Evolutionary conservation across 1,139 yeast genomes (phyloP).

Genomic region (Yamadazyma taylorii): DNA sequence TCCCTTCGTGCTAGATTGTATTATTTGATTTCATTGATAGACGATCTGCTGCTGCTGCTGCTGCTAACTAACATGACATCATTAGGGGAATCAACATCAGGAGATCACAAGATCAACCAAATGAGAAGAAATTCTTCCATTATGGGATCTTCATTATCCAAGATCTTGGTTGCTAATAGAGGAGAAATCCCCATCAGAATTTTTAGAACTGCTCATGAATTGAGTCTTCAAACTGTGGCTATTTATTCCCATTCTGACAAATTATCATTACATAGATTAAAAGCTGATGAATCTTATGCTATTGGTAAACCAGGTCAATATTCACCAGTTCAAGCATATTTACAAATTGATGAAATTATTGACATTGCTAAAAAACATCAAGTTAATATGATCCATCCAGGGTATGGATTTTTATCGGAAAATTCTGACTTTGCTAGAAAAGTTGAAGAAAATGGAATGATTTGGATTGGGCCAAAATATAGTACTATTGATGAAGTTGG

Average conservation of each 20-base stretch:
- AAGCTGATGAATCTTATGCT: constrained; percentile 90
- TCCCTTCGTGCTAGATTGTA: no score
- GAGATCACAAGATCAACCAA: constrained; percentile 36
- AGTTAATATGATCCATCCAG: constrained; percentile 98
- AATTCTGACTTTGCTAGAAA: constrained; percentile 92
- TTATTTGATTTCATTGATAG: no score
- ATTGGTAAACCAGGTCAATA: constrained; percentile 88
- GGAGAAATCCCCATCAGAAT: constrained; percentile 92
- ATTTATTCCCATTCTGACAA: constrained; percentile 96
- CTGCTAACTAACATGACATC: constrained; percentile 19
- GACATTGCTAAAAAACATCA: constrained; percentile 82
- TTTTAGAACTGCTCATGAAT: constrained; percentile 96
- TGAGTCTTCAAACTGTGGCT: constrained; percentile 97
- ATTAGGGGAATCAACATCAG: constrained; percentile 17
- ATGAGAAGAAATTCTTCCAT: constrained; percentile 65
- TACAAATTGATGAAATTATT: constrained; percentile 94
- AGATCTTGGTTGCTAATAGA: constrained; percentile 89
- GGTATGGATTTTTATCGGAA: constrained; percentile 94
- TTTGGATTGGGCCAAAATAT: constrained; percentile 95
- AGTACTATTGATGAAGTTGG: constrained; percentile 94
- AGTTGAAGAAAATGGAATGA: constrained; percentile 87
- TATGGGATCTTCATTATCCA: constrained; percentile 60
- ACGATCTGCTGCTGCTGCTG: no score
- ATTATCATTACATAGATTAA: constrained; percentile 89
- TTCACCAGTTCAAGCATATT: constrained; percentile 94